These are phyloP conservation scores for Passalora sequoiae DNA, from an alignment of 2,329 filamentous ascomycete genomes.

Conservation along the genomic window DNA sequence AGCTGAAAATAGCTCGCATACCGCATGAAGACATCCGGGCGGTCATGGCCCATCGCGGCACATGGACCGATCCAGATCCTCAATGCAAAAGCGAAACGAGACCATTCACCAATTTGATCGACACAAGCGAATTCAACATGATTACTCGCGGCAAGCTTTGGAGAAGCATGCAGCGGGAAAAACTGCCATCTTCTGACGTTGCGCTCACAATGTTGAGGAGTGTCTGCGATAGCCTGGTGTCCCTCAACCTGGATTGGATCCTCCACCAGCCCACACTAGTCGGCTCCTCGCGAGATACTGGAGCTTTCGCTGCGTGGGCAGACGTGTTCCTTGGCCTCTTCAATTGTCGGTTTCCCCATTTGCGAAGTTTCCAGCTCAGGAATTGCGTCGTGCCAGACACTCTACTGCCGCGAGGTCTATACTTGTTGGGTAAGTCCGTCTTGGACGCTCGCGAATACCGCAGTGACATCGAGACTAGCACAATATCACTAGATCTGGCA, in stretches of 20 bases:
- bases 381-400: conserved; percentile 40
- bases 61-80: conserved; percentile 12
- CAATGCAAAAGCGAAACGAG: neutral
- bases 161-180: conserved; percentile 20
- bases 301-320: conserved; percentile 15
- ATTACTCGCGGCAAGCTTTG: neutral
- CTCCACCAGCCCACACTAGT: conserved; percentile 14
- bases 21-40: neutral
- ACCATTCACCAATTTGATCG: conserved; percentile 12
- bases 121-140: conserved; percentile 12
- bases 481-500: conserved; percentile 10
- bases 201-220: conserved; percentile 18
- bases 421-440: conserved; percentile 29
- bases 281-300: conserved; percentile 1
- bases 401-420: conserved; percentile 34
- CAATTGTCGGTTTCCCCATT: conserved; percentile 38
- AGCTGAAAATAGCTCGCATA: neutral
- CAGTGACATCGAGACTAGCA: neutral
- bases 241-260: conserved; percentile 36
- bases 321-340: conserved; percentile 32
- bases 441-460: neutral
- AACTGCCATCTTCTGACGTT: conserved; percentile 19
- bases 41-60: conserved; percentile 20
- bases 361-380: conserved; percentile 44
- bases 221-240: conserved; percentile 28